phyloP scores from a whole-genome alignment of 768 basidiomycete species.

The Phallus indusiatus region DNA sequence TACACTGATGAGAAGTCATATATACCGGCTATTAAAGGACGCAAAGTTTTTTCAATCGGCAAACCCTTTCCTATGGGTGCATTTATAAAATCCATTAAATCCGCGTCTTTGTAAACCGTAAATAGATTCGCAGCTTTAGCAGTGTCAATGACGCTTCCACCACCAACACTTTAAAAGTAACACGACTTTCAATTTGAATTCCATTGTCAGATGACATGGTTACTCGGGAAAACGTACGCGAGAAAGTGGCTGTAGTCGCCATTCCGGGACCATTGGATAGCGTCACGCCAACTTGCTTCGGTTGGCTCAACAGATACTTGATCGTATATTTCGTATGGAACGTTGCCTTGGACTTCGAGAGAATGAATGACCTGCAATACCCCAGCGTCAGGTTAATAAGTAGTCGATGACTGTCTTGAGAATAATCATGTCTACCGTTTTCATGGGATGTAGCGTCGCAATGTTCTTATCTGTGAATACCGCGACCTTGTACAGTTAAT shows the following conservation, averaged over 20 bases:
- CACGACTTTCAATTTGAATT: too few relatives aligned
- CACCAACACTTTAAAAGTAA: conserved; percentile 55
- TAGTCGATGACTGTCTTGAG: not conserved
- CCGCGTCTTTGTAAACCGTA: conserved; percentile 83
- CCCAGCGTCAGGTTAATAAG: conserved; percentile 4
- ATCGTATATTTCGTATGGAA: conserved; percentile 77
- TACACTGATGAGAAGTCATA: not conserved
- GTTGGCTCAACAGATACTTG: conserved; percentile 85
- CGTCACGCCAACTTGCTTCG: conserved; percentile 78
- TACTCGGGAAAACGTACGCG: conserved; percentile 52
- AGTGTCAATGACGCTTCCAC: conserved; percentile 91
- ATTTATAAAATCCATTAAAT: conserved; percentile 94
- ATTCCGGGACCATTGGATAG: conserved; percentile 78
- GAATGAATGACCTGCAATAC: conserved; percentile 59
- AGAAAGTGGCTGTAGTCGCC: conserved; percentile 91
- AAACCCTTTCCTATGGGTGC: conserved; percentile 90
- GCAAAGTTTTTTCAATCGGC: conserved; percentile 63
- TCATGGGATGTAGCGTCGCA: conserved; percentile 72
- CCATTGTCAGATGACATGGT: not conserved
- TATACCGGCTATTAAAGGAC: conserved; percentile 76
- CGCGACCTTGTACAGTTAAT: conserved; percentile 55
- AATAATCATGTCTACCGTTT: conserved; percentile 42
- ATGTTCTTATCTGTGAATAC: conserved; percentile 91
- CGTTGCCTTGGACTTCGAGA: conserved; percentile 65
- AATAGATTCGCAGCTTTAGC: conserved; percentile 95